Evolutionary conservation across 139 green algal species (phyloP).

Genomic region (Auxenochlorella protothecoides): DNA sequence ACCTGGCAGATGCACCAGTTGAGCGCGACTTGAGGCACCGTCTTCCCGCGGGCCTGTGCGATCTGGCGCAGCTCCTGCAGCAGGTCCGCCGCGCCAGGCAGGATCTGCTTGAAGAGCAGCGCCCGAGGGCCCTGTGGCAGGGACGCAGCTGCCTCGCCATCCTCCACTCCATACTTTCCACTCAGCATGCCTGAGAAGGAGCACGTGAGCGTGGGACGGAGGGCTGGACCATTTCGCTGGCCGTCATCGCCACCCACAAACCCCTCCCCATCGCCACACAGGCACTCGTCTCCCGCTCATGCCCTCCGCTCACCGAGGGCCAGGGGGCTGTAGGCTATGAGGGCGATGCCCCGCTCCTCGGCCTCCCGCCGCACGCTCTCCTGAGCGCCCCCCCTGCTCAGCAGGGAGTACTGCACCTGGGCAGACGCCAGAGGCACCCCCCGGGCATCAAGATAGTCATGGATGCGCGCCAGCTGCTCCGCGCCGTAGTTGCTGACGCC

Average conservation of each 20-base stretch:
- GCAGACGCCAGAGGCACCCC: slow-evolving; percentile 73
- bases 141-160: neutral
- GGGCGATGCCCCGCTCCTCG: slow-evolving; percentile 72
- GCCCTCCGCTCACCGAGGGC: slow-evolving; percentile 56
- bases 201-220: too few relatives aligned
- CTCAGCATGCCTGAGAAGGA: slow-evolving; percentile 34
- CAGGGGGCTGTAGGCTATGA: slow-evolving; percentile 91
- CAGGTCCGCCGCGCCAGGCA: slow-evolving; percentile 60
- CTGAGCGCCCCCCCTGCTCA: slow-evolving; percentile 55
- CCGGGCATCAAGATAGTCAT: slow-evolving; percentile 44
- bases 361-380: slow-evolving; percentile 27
- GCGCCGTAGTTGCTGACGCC: slow-evolving; percentile 62
- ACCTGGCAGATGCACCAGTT: slow-evolving; percentile 86
- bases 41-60: slow-evolving; percentile 51
- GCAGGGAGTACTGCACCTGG: slow-evolving; percentile 86
- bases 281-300: too few relatives aligned
- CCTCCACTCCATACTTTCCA: slow-evolving; percentile 61
- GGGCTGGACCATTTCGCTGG: too few relatives aligned
- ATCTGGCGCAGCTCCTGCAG: slow-evolving; percentile 48
- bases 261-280: too few relatives aligned
- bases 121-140: slow-evolving; percentile 62
- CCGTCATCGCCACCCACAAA: too few relatives aligned
- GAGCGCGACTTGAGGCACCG: slow-evolving; percentile 72
- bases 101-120: slow-evolving; percentile 66
- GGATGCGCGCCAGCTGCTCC: slow-evolving; percentile 54